Evolutionary conservation across 129 eudicot species (phyloP), one percentile per base, ranked within the genome.

Genomic region (Smallanthus sonchifolius): DNA sequence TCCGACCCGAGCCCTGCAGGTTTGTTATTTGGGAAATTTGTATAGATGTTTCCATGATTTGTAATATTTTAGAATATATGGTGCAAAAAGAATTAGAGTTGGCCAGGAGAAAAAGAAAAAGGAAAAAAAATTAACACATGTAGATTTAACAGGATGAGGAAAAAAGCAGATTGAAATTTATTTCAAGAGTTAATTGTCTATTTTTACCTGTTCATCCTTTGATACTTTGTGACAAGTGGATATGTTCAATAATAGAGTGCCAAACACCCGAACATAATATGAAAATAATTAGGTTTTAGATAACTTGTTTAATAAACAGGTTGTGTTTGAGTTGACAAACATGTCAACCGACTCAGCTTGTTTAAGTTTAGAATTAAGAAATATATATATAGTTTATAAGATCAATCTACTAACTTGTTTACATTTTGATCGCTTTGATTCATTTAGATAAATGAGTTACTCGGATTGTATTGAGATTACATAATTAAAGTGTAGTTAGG

Each of bases 21-120:
- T 43, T 69, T 37, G 45, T 35, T 70, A 70, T 20, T 77, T 72
- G 70, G 73, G 40, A 61, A 72, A 78, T 56, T 52, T 92, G 96
- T 92, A 92, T 85, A 92, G 91, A 74, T 81, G 81, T 59, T 78
- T 70, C 77, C 70, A 75, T 79, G 84, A 78, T 75, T 82, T 83
- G 94, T 87, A 79, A 76, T 84, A 85, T 82, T 85, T 82, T 85
- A 82, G 91, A 35, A 76, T 77, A 85, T 75, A 79, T 34, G 73
- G 19, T 47, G 81, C 37, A 75, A 70, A 67, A 83, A 77, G 45
- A 57, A 39, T 51, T 70, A 84, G 82, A 80, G 75, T 49, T 71
- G 69, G 51, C 75, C 74, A 75, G 71, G 74, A 72, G 57, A 67
- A 43, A 19, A 69, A 42, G 51, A 71, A 74, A 64, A 70, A 4